These are phyloP conservation scores for Alternaria alternata DNA, from an alignment of 2,329 filamentous ascomycete genomes.

Conservation along the genomic window DNA sequence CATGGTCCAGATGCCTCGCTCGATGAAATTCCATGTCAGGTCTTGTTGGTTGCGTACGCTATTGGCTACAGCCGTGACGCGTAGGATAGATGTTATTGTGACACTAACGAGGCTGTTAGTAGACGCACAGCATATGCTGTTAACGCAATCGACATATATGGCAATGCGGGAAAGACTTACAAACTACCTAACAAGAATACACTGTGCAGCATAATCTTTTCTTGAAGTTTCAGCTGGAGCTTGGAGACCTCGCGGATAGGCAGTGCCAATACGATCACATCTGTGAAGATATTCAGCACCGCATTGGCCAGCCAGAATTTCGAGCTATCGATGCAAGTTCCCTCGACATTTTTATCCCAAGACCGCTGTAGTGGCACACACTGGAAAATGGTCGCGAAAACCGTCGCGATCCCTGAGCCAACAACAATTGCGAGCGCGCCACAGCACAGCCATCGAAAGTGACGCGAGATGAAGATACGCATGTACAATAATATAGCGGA, in stretches of 20 bases:
- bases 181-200: conserved; percentile 15
- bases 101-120: not conserved
- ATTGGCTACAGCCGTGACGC: conserved; percentile 16
- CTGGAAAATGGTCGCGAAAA: conserved; percentile 12
- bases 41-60: conserved; percentile 15
- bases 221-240: conserved; percentile 9
- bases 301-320: conserved; percentile 17
- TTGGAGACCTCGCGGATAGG: conserved; percentile 9
- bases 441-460: too few relatives aligned
- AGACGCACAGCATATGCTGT: not conserved
- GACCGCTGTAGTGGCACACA: conserved; percentile 11
- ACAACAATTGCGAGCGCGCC: too few relatives aligned
- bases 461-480: too few relatives aligned
- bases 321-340: conserved; percentile 16
- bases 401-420: too few relatives aligned
- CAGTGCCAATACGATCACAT: conserved; percentile 16
- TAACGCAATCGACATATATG: not conserved
- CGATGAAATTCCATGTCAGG: conserved; percentile 15
- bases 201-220: conserved; percentile 12
- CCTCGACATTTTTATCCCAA: conserved; percentile 11
- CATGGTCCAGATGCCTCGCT: conserved; percentile 13
- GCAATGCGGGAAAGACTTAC: not conserved
- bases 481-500: too few relatives aligned
- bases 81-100: conserved; percentile 17
- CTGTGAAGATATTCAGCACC: conserved; percentile 15